Percentiles rank a stretch among this genome's conserved stretches.
phyloP scores from a whole-genome alignment of 2,329 filamentous ascomycete species.

The Pseudogymnoascus sp. region DNA sequence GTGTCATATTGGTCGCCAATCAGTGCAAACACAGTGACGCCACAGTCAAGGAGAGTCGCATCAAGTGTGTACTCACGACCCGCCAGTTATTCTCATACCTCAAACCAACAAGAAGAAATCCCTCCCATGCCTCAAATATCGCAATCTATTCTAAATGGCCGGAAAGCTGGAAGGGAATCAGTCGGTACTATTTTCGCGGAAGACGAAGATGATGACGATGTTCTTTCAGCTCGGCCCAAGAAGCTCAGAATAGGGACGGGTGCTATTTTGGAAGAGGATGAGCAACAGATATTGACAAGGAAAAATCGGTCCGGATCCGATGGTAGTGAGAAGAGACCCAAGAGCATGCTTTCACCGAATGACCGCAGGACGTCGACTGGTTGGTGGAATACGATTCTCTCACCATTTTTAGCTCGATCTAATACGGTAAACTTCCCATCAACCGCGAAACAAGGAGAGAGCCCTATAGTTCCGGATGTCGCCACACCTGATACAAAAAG shows the following conservation, averaged over 20 bases:
- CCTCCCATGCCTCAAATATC: conserved; percentile 58
- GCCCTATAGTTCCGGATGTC: conserved; percentile 24
- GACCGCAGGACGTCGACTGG: conserved; percentile 51
- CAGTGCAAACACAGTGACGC: conserved; percentile 15
- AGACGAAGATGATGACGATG: conserved; percentile 17
- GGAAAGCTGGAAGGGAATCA: conserved; percentile 23
- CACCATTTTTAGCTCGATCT: conserved; percentile 50
- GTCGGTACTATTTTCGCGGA: conserved; percentile 26
- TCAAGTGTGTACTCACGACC: conserved; percentile 50
- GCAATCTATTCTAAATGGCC: conserved; percentile 27
- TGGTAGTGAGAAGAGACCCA: background rate
- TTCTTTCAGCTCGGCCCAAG: background rate
- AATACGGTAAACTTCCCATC: conserved; percentile 25
- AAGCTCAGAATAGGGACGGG: conserved; percentile 36
- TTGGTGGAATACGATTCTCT: conserved; percentile 74
- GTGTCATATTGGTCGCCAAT: conserved; percentile 26
- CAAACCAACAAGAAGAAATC: conserved; percentile 30
- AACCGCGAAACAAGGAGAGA: conserved; percentile 13
- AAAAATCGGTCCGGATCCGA: background rate
- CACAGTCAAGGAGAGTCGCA: conserved; percentile 15
- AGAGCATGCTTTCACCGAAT: conserved; percentile 19
- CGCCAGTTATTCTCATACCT: conserved; percentile 32
- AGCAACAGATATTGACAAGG: conserved; percentile 35
- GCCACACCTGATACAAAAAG: conserved; percentile 25
- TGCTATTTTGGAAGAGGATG: conserved; percentile 67